A percentile compares a stretch with the other conserved stretches of the same genome.
Conservation (phyloP, 441 rosid species). For the Manihot esculenta region DNA sequence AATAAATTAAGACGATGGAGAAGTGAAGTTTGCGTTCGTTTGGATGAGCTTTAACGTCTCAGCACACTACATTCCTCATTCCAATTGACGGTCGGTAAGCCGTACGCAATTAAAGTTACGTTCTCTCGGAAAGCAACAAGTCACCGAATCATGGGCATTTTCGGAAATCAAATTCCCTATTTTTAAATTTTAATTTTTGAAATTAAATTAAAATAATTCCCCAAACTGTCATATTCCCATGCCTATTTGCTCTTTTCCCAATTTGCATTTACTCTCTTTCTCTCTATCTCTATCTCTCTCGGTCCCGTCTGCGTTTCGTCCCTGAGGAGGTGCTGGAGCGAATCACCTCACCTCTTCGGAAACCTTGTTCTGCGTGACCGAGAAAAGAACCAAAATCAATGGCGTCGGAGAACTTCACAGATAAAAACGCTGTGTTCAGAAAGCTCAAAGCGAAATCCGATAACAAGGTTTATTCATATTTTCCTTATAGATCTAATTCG, state of each 20-base stretch:
- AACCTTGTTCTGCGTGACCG: neutral
- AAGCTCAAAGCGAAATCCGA: constrained; percentile 84
- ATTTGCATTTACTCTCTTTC: neutral
- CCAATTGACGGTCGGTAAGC: neutral
- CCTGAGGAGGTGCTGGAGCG: constrained; percentile 26
- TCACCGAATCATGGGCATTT: constrained; percentile 13
- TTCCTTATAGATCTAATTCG: constrained; percentile 25
- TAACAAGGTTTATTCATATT: constrained; percentile 57
- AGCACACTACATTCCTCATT: neutral
- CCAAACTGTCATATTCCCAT: no score
- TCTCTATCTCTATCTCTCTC: neutral
- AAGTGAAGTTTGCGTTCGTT: constrained; percentile 6
- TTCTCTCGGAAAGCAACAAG: constrained; percentile 2
- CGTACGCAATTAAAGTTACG: no score
- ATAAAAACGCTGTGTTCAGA: constrained; percentile 71
- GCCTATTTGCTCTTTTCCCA: neutral
- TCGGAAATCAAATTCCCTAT: neutral
- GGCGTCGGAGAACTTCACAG: constrained; percentile 63
- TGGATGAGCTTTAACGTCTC: constrained; percentile 24
- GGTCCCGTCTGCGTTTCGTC: neutral
- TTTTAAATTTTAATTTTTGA: neutral
- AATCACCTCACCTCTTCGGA: constrained; percentile 26
- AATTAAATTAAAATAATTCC: neutral
- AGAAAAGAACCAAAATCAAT: constrained; percentile 24
- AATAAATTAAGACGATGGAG: neutral